Evolutionary conservation across 1,139 yeast genomes (phyloP), one percentile per base, ranked within the genome.

Genomic region (Debaryomycetaceae sp.): DNA sequence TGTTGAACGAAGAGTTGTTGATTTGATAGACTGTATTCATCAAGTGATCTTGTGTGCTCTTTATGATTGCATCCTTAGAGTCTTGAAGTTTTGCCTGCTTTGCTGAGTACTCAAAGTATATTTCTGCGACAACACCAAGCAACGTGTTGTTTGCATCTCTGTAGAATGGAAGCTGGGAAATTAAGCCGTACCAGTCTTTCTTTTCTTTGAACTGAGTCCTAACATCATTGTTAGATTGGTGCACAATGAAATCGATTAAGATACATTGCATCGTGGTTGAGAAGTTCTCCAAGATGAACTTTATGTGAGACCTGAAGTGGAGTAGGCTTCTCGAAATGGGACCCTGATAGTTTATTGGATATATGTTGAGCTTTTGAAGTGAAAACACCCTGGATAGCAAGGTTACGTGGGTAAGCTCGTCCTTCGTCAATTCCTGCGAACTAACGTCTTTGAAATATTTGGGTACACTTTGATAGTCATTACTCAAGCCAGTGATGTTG

Each of bases 311-410:
- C 58, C 93, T 78, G 59, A 85, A 87, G 38, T 79, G 73, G 45
- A 85, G 67, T 34, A 87, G 69, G 43, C 76, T 74, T 49, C 85
- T 75, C 23, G 87, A 85, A 38, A 86, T 69, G 5, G 93, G 91
- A 0, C 93, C 93, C 46, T 80, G 79, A 58, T 83, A 74, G 49
- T 81, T 81, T 34, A 78, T 75, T 5, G 86, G 83, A 23, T 82
- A 80, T 20, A 76, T 71, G 38, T 70, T 62, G 37, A 83, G 67
- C 49, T 72, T 74, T 47, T 79, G 75, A 39, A 84, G 68, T 1
- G 85, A 71, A 36, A 85, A 78, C 2, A 85, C 65, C 49, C 90
- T 71, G 3, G 88, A 73, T 27, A 86, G 62, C 41, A 85, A 60
- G 9, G 77, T 60, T 6, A 82, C 70, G 38, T 70, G 68, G 42